These are phyloP conservation scores for Sorghum bicolor DNA, from an alignment of 176 grass and related monocot genomes.

Conservation along the genomic window Sorghum_bicolor_NCBIv3 NC_012870.2:15923501-15924000, in stretches of 20 bases:
- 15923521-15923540: not conserved
- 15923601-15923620: not conserved
- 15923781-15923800: not conserved
- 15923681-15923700: not conserved
- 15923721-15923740: not conserved
- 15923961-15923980: not conserved
- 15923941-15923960: not conserved
- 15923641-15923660: not conserved
- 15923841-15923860: slow-evolving; percentile 2
- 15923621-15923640: not conserved
- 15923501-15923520: not conserved
- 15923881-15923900: not conserved
- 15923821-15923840: not conserved
- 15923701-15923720: not conserved
- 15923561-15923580: not conserved
- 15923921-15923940: not conserved
- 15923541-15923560: not conserved
- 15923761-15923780: not conserved
- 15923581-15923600: not conserved
- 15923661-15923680: not conserved
- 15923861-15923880: not conserved
- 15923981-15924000: not conserved
- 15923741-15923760: not conserved
- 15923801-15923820: not conserved
- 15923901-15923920: not conserved